Conservation (phyloP, 2,329 filamentous ascomycete genomes). For the Sarocladiaceae sp. region DNA sequence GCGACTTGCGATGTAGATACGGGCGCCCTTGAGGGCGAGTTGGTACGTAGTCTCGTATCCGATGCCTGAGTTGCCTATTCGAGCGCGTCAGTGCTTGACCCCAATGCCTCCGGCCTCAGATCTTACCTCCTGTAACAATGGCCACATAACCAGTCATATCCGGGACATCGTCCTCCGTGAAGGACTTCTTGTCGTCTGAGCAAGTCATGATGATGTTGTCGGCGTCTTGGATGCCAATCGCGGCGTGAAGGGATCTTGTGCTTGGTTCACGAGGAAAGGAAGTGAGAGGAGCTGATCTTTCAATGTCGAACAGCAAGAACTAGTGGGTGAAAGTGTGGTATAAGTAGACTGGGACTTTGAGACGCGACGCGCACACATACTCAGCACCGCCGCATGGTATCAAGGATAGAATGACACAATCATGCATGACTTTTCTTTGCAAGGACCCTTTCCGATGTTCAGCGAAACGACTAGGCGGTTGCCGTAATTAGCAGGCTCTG, state of each 20-base stretch:
- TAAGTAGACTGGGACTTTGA: too few species aligned
- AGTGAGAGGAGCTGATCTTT: too few species aligned
- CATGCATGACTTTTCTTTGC: too few species aligned
- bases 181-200: not conserved
- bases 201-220: not conserved
- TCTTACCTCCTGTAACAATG: constrained; percentile 18
- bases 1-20: constrained; percentile 18
- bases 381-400: too few species aligned
- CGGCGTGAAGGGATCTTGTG: not conserved
- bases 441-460: too few species aligned
- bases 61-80: constrained; percentile 17
- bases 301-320: too few species aligned
- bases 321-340: too few species aligned
- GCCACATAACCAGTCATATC: constrained; percentile 16
- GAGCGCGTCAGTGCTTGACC: not conserved
- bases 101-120: not conserved
- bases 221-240: not conserved
- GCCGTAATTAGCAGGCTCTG: too few species aligned
- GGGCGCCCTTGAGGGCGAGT: constrained; percentile 15
- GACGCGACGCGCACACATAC: too few species aligned
- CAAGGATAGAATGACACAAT: too few species aligned
- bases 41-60: constrained; percentile 18
- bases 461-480: too few species aligned
- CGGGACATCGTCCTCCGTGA: constrained; percentile 15
- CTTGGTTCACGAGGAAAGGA: not conserved